These are phyloP conservation scores for Dioszegia hungarica DNA, from an alignment of 768 basidiomycete genomes.

Conservation along the genomic window DNA sequence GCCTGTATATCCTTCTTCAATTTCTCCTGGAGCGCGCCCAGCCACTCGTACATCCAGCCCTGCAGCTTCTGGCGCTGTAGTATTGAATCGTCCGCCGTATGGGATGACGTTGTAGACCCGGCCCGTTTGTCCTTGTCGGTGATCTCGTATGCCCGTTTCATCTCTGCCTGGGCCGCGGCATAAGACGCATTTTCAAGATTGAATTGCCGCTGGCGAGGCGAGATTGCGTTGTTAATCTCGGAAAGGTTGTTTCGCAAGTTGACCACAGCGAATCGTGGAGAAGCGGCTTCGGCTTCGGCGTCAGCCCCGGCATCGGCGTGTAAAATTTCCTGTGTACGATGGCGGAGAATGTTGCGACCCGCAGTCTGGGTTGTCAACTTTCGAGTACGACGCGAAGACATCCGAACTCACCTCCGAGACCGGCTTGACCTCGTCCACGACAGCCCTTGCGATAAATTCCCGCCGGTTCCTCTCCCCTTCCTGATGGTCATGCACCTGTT, in stretches of 20 bases:
- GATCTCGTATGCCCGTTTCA: constrained; percentile 32
- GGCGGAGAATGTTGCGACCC: background rate
- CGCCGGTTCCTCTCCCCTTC: constrained; percentile 26
- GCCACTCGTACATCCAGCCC: constrained; percentile 43
- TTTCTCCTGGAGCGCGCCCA: constrained; percentile 21
- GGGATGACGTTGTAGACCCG: background rate
- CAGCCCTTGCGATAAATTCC: constrained; percentile 17
- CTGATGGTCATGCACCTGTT: constrained; percentile 17
- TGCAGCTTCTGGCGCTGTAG: constrained; percentile 31
- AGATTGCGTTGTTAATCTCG: constrained; percentile 43
- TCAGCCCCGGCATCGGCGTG: background rate
- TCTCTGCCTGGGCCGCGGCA: constrained; percentile 38
- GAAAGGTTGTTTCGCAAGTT: constrained; percentile 51
- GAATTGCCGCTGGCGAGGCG: constrained; percentile 36
- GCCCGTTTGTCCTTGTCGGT: background rate
- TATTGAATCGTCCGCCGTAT: constrained; percentile 7
- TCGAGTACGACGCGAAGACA: too few relatives aligned
- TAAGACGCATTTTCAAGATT: constrained; percentile 39
- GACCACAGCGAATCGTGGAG: constrained; percentile 34
- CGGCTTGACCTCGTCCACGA: constrained; percentile 36
- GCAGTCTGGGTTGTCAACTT: background rate
- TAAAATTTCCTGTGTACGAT: background rate
- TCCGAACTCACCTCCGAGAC: constrained; percentile 26
- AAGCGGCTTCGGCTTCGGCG: constrained; percentile 1
- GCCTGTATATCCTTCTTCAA: constrained; percentile 23